phyloP scores from a whole-genome alignment of 768 basidiomycete species.

The Baorangia bicolor region DNA sequence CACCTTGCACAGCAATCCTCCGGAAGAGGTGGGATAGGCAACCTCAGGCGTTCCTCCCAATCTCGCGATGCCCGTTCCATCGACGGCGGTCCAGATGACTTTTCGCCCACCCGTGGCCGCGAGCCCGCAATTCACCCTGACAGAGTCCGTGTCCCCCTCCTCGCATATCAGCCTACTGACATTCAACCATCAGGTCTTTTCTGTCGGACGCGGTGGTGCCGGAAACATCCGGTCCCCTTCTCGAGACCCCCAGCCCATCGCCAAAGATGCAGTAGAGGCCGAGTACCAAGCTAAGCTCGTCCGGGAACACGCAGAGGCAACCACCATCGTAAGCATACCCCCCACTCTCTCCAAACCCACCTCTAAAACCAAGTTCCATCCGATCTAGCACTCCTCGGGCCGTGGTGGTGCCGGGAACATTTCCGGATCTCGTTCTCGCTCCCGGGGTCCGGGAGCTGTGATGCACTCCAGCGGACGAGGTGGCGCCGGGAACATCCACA shows the following conservation, averaged over 20 bases:
- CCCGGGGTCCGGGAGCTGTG: slow-evolving; percentile 35
- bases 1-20: slow-evolving; percentile 44
- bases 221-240: slow-evolving; percentile 86
- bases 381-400: slow-evolving; percentile 53
- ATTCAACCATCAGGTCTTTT: slow-evolving; percentile 29
- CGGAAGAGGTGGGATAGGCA: slow-evolving; percentile 69
- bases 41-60: slow-evolving; percentile 52
- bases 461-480: slow-evolving; percentile 60
- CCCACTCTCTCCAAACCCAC: not conserved
- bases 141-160: slow-evolving; percentile 30
- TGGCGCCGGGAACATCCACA: slow-evolving; percentile 57
- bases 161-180: not conserved
- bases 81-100: slow-evolving; percentile 54
- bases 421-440: slow-evolving; percentile 47
- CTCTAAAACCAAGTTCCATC: not conserved
- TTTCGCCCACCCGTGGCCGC: slow-evolving; percentile 55
- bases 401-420: slow-evolving; percentile 70
- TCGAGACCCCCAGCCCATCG: slow-evolving; percentile 42
- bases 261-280: slow-evolving; percentile 26
- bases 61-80: slow-evolving; percentile 45
- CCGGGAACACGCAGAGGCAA: slow-evolving; percentile 30
- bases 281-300: slow-evolving; percentile 24
- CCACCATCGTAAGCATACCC: slow-evolving; percentile 34
- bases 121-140: slow-evolving; percentile 45
- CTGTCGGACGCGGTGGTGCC: slow-evolving; percentile 76